phyloP scores from a whole-genome alignment of 2,329 filamentous ascomycete species.

The Penicillium sclerotiorum region DNA sequence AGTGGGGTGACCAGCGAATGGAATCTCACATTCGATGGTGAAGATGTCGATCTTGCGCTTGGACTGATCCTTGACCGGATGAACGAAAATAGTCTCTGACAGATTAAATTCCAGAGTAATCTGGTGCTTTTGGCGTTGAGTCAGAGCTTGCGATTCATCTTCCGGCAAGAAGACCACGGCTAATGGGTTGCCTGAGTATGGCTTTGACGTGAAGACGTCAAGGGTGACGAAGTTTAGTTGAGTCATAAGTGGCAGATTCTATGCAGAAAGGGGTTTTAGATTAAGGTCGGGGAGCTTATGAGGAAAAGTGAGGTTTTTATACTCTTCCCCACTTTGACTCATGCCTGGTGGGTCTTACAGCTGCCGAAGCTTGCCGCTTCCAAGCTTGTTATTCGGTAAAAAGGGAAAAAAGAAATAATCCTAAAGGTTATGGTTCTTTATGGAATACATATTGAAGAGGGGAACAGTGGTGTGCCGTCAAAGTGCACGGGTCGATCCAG shows the following conservation, averaged over 20 bases:
- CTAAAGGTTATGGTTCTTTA: background rate
- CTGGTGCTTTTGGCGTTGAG: conserved; percentile 54
- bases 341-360: conserved; percentile 6
- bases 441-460: too few relatives aligned
- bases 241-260: conserved; percentile 22
- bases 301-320: background rate
- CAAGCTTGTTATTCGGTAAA: conserved; percentile 10
- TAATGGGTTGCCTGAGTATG: conserved; percentile 56
- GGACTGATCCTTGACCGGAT: conserved; percentile 27
- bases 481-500: too few relatives aligned
- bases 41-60: conserved; percentile 56
- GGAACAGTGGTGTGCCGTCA: too few relatives aligned
- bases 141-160: conserved; percentile 33
- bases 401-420: background rate
- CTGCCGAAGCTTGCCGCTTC: conserved; percentile 9
- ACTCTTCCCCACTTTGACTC: conserved; percentile 10
- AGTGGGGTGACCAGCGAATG: conserved; percentile 62
- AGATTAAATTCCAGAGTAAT: conserved; percentile 62
- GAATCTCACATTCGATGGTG: conserved; percentile 53
- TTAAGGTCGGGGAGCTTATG: background rate
- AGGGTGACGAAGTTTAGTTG: conserved; percentile 39
- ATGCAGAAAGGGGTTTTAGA: background rate
- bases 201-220: conserved; percentile 47
- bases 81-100: conserved; percentile 60
- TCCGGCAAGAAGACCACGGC: conserved; percentile 55